Base-by-base conservation (phyloP, 2,329 filamentous ascomycete species). In the Xylariaceae sp. region DNA sequence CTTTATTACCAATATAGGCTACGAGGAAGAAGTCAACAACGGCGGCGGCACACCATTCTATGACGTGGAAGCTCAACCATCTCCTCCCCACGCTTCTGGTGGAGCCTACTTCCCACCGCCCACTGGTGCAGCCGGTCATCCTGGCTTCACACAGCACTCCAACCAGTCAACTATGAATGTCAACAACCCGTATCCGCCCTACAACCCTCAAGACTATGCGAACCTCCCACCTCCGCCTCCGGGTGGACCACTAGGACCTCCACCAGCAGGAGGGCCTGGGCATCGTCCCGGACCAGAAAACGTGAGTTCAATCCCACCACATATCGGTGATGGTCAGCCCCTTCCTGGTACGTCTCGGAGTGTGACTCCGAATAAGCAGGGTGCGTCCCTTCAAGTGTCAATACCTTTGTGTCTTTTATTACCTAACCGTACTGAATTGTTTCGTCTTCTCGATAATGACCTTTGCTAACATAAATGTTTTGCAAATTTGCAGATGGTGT, bases 331-430 rank as follows among this genome's bases (percentile, higher is more conserved):
- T 49, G 60, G 42, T 43, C 53, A 48, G 47, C 48, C 55, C 55
- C 51, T 53, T 54, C 55, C 47, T 46, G 50, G 55, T 53, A 45
- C 39, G 48, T 53, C 55, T 50, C 53, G 53, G 58, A 58, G 60
- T 53, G 51, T 55, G 47, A 51, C 56, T 61, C 12, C 27, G 27
- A 54, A 50, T 58, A 52, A 58, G 56, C 54, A 63, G 59, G 61
- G 62, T 64, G 62, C 60, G 62, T 63, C 54, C 58, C 56, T 50
- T 57, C 60, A 56, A 58, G 57, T 55, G 55, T 55, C n/a, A 48
- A 29, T 33, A 25, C 37, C 29, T 33, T 47, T 7, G 33, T 35
- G 27, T 38, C 23, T 47, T 20, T 27, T 38, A 41, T 10, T 40
- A n/a, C n/a, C n/a, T n/a, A n/a, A n/a, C n/a, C n/a, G n/a, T n/a